Evolutionary conservation across 2,329 filamentous ascomycete genomes (phyloP), one percentile per base, ranked within the genome.

Genomic region (Aspergillus sp.): DNA sequence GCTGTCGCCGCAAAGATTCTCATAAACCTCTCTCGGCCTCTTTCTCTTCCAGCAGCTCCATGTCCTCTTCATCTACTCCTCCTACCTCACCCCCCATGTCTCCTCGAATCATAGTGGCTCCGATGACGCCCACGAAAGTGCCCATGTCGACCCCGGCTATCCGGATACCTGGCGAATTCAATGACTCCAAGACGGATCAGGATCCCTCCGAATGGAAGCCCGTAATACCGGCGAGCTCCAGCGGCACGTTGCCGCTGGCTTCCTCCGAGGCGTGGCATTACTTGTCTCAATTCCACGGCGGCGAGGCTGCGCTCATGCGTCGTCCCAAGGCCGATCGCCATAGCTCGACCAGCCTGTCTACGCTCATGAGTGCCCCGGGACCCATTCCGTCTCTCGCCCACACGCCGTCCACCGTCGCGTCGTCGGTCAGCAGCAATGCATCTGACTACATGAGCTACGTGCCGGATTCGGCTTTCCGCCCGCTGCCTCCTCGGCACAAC

Each of bases 121-220:
- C 73, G 6, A 70, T 75, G 68, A 74, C 69, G 45, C 72, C 76
- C 31, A 77, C 75, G 26, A 65, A 67, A 52, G 62, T 64, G 32
- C 68, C 63, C 55, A 64, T 54, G 57, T 59, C 67, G 14, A 63
- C 68, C 52, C 65, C 67, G 9, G 32, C 65, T 55, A 62, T 69
- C 64, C 71, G 75, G 71, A 80, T 80, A 79, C 72, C 75, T 49
- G 56, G 66, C 59, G 69, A 75, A 59, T 52, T 70, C 49, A 74
- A 78, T 61, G 69, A 75, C 52, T 66, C 65, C 72, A 75, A 73
- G 55, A 69, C 77, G 64, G 79, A 81, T 79, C 75, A 78, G 61
- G 79, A 81, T 69, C 79, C 79, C 55, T 78, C 78, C 53, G 78
- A 81, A 72, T 81, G 79, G 79, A 81, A 81, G 71, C 79, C 79